Evolutionary conservation across 768 basidiomycete genomes (phyloP).

Genomic region (Psilocybe cyanescens): DNA sequence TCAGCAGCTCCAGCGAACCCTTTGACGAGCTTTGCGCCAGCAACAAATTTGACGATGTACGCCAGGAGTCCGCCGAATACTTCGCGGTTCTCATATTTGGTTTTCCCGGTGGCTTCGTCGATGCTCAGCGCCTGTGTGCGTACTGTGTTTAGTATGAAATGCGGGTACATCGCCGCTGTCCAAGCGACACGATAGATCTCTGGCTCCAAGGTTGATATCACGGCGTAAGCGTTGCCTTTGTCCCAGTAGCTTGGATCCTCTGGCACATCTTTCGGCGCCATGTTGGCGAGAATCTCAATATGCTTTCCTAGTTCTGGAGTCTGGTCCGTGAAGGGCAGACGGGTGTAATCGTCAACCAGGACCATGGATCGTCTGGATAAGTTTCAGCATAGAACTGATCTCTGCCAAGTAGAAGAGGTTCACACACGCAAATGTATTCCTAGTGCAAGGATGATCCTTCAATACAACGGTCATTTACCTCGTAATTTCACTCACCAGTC

Average conservation of each 20-base stretch:
- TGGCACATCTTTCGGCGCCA: conserved; percentile 55
- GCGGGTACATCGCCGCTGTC: conserved; percentile 43
- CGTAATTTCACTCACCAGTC: conserved; percentile 53
- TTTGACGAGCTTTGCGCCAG: conserved; percentile 42
- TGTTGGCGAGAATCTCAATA: conserved; percentile 56
- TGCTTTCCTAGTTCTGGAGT: conserved; percentile 51
- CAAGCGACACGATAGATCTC: conserved; percentile 63
- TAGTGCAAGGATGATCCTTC: conserved; percentile 24
- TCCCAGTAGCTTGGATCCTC: conserved; percentile 41
- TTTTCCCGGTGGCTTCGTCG: conserved; percentile 51
- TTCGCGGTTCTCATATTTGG: conserved; percentile 67
- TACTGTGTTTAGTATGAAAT: conserved; percentile 53
- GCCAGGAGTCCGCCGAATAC: conserved; percentile 62
- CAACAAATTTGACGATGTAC: conserved; percentile 51
- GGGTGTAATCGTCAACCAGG: conserved; percentile 41
- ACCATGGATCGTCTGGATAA: conserved; percentile 50
- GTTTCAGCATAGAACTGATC: background rate
- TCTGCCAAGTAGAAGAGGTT: background rate
- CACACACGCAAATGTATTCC: conserved; percentile 72
- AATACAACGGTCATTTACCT: background rate
- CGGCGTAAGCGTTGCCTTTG: conserved; percentile 42
- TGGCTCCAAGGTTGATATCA: conserved; percentile 54
- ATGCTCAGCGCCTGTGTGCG: conserved; percentile 68
- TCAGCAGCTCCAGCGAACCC: conserved; percentile 61
- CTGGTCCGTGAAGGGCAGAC: conserved; percentile 48